Base-by-base conservation (phyloP, 2,329 filamentous ascomycete genomes). In the Ascochyta koolunga region DNA sequence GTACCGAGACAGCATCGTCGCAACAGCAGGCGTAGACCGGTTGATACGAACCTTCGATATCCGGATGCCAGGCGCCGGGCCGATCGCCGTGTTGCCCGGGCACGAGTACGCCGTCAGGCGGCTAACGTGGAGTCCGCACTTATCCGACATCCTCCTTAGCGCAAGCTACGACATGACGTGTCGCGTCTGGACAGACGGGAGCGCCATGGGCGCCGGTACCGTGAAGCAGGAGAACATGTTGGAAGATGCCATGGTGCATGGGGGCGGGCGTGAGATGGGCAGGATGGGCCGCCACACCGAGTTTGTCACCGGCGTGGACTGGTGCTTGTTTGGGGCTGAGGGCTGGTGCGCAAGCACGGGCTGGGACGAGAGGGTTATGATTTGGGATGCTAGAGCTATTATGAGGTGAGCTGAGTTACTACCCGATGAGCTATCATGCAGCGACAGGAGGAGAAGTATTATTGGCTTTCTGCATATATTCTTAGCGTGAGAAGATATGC, bases 101-200 rank as follows among this genome's bases (percentile, higher is more conserved):
- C 95, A 99, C 74, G 87, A 95, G 43, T 99, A 97, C 73, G 95
- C 95, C 3, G 87, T 98, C 22, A 83, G 93, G 41, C 87, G 89
- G 60, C 70, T 99, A 4, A 85, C 90, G 5, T 99, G 95, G 93
- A 96, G 90, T 67, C 95, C 95, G 9, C 95, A 99, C 78, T 83
- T 95, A n/a, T 87, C 87, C 53, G 91, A 98, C 71, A 84, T 96
- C 9, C 77, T 99, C 36, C 82, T 96, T 36, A 95, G 88, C 65
- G 93, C 90, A 1, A 95, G 92, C 71, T 99, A 99, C 75, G 95
- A 99, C 76, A 99, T 99, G 95, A 96, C 91, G 5, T 96, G 95
- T 63, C 85, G 95, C 27, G 82, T 97, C 43, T 99, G 95, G 95
- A 91, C 87, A 10, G 95, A 98, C 71, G 90, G 86, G n/a, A 85